Evolutionary conservation across 192 early-diverging fungal genomes (phyloP).

Genomic region (Helicostylum pulchrum): DNA sequence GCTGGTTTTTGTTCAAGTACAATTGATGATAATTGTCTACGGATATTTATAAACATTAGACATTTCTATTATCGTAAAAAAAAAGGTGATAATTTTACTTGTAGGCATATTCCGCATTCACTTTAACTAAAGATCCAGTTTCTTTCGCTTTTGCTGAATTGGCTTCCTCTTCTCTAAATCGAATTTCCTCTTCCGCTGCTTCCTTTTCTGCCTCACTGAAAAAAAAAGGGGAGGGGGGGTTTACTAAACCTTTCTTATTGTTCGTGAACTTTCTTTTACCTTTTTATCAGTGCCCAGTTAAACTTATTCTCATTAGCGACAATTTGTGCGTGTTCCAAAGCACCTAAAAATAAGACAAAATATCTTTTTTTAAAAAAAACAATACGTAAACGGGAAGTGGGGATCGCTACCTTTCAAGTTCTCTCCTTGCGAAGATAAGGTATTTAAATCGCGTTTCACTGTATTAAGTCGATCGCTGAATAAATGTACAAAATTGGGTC

Average conservation of each 20-base stretch:
- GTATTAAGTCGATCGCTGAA: slow-evolving; percentile 18
- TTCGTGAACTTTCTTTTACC: slow-evolving; percentile 1
- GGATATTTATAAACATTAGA: background rate
- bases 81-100: slow-evolving; percentile 1
- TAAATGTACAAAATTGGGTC: slow-evolving; percentile 17
- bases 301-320: slow-evolving; percentile 4
- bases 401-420: slow-evolving; percentile 11
- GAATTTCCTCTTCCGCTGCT: slow-evolving; percentile 6
- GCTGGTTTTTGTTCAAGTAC: slow-evolving; percentile 6
- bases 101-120: slow-evolving; percentile 14
- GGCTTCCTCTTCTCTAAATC: background rate
- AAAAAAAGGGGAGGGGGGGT: background rate
- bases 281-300: slow-evolving; percentile 18
- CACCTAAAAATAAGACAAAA: background rate
- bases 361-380: background rate
- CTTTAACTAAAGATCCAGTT: slow-evolving; percentile 11
- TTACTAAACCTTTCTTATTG: background rate
- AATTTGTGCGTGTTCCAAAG: slow-evolving; percentile 19
- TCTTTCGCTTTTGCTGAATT: slow-evolving; percentile 14
- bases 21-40: slow-evolving; percentile 18
- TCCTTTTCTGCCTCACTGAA: slow-evolving; percentile 14
- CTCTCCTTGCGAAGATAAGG: slow-evolving; percentile 10
- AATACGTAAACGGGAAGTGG: background rate
- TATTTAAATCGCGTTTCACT: slow-evolving; percentile 18
- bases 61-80: background rate